Conservation (phyloP, 1,284 basidiomycete species). For the Cyathus olla region DNA sequence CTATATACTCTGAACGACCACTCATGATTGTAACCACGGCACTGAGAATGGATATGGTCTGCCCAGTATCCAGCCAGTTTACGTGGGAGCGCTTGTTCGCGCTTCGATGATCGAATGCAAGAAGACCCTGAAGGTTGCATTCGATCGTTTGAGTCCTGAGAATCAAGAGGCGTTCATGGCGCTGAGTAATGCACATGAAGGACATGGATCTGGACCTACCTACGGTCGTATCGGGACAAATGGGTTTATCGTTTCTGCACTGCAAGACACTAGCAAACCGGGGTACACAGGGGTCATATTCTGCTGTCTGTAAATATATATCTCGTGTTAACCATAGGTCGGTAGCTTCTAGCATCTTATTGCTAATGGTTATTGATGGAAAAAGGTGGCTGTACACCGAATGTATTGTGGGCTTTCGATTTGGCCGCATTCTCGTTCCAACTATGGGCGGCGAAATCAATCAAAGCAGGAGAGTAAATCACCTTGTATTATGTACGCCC, state of each 20-base stretch:
- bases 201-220: constrained; percentile 31
- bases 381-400: constrained; percentile 36
- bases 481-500: no score
- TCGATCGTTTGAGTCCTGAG: constrained; percentile 26
- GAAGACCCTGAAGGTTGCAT: neutral
- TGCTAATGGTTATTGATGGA: neutral
- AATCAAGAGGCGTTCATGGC: constrained; percentile 24
- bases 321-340: constrained; percentile 13
- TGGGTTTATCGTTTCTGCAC: constrained; percentile 19
- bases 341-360: neutral
- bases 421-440: constrained; percentile 31
- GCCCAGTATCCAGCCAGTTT: neutral
- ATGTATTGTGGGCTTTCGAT: constrained; percentile 28
- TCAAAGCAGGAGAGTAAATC: constrained; percentile 39
- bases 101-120: constrained; percentile 5
- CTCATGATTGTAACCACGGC: constrained; percentile 23
- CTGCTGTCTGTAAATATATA: constrained; percentile 1
- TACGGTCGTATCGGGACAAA: constrained; percentile 32
- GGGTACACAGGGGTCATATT: neutral
- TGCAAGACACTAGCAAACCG: constrained; percentile 5
- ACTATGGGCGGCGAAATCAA: constrained; percentile 34
- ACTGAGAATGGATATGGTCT: neutral
- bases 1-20: constrained; percentile 44
- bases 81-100: neutral
- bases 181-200: constrained; percentile 29